Percentiles rank a stretch among this genome's conserved stretches.
These are phyloP conservation scores for Pelargonium nanum DNA, from an alignment of 345 rosid genomes.

Conservation along the genomic window DNA sequence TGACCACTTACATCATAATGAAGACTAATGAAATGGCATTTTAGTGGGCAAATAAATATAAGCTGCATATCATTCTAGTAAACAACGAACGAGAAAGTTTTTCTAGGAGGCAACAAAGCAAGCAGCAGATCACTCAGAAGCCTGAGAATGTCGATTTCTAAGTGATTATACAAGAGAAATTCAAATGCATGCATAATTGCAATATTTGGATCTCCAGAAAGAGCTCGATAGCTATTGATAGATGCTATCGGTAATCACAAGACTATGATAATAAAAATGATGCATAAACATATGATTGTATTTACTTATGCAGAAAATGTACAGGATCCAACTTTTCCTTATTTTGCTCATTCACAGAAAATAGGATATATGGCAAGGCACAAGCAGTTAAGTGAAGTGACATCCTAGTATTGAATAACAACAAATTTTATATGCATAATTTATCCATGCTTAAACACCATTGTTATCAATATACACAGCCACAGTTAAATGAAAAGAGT, in stretches of 20 bases:
- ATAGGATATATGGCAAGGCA: too few species aligned
- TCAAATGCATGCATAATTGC: background rate
- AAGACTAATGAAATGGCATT: background rate
- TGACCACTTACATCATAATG: background rate
- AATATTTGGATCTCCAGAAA: background rate
- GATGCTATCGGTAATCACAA: background rate
- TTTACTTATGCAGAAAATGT: background rate
- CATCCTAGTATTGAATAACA: too few species aligned
- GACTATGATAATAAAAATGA: background rate
- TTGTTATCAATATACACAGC: too few species aligned
- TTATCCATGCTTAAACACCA: too few species aligned
- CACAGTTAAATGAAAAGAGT: too few species aligned
- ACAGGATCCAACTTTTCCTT: background rate
- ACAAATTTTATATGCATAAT: too few species aligned
- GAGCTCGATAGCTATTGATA: background rate
- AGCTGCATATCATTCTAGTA: background rate
- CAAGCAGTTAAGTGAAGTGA: too few species aligned
- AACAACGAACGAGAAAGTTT: background rate
- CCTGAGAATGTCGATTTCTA: background rate
- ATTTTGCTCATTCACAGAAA: background rate
- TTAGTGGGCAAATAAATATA: background rate
- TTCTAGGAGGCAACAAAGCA: background rate
- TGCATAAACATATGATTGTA: too few species aligned
- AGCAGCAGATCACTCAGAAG: background rate
- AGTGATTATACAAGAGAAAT: background rate